A percentile compares a stretch with the other conserved stretches of the same genome.
Evolutionary conservation across 306 rosid genomes (phyloP).

Genomic region (Betula pendula): DNA sequence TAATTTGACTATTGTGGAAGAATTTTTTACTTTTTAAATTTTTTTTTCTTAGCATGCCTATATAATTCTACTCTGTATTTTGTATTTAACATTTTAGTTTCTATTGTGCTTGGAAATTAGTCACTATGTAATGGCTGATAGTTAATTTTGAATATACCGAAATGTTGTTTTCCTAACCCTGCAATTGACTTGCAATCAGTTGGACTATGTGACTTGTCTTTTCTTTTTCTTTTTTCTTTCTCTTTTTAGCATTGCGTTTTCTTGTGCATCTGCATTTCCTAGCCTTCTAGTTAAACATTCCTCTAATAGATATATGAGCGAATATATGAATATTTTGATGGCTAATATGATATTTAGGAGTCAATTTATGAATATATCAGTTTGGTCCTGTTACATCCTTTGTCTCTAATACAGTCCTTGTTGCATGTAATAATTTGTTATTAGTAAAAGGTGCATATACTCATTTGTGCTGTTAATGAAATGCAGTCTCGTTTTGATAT

Average conservation of each 20-base stretch:
- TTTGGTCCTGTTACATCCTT: no score
- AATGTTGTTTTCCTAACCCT: background rate
- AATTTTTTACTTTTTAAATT: no score
- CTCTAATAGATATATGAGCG: background rate
- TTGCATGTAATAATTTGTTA: background rate
- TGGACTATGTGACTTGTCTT: no score
- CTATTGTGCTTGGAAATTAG: background rate
- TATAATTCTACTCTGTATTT: background rate
- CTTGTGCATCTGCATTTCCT: background rate
- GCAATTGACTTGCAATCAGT: background rate
- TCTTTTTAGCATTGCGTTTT: background rate
- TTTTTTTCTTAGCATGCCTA: background rate
- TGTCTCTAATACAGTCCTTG: no score
- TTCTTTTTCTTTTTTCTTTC: no score
- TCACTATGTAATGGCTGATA: background rate
- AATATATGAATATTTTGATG: background rate
- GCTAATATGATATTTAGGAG: background rate
- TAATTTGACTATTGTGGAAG: background rate
- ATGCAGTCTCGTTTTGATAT: slow-evolving; percentile 92
- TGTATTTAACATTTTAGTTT: background rate
- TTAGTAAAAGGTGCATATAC: background rate
- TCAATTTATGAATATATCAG: background rate
- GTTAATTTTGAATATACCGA: background rate
- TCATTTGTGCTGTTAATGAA: slow-evolving; percentile 8
- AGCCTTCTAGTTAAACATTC: background rate